Base-by-base conservation (phyloP, 2,329 filamentous ascomycete species). In the Fusarium armeniacum region DNA sequence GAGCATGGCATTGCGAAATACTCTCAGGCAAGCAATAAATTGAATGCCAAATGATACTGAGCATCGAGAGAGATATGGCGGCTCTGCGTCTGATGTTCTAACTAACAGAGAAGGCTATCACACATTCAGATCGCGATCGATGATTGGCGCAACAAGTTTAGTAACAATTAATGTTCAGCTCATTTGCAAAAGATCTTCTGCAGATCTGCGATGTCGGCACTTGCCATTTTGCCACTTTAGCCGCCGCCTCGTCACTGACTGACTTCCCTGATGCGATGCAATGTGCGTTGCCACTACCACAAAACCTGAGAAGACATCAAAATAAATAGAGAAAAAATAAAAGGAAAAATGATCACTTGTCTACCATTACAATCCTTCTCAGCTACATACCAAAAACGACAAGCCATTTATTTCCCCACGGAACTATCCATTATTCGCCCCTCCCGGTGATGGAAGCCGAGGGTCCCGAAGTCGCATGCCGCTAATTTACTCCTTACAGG, bases 391-490 rank as follows among this genome's bases (percentile, higher is more conserved):
- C n/a, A n/a, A 51, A 15, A 55, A 28, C 20, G 13, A 32, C 24
- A 47, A 13, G 4, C 18, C 32, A 35, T 18, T 53, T 53, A 35
- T 18, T 53, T 53, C 32, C 62, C 43, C 47, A 33, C 30, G 22
- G 51, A 11, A 11, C 16, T 24, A 26, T 4, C 20, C 10, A 18
- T 20, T 20, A n/a, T 6, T 40, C 16, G 46, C 35, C 12, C 44
- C 18, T 46, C 43, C 28, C 13, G 28, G 44, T 20, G 11, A 28
- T 32, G 44, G 44, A 46, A 16, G 13, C 46, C 62, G 62, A 65
- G 49, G 26, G 54, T 45, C 44, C 62, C 62, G 62, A 61, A 26
- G 40, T 41, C 16, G 32, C 46, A 32, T 49, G 35, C 62, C 62
- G 62, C 36, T 44, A 65, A 38, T 61, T 50, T 38, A 46, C 43